These are phyloP conservation scores for Ephemerocybe angulata DNA, from an alignment of 768 basidiomycete genomes.

Conservation along the genomic window DNA sequence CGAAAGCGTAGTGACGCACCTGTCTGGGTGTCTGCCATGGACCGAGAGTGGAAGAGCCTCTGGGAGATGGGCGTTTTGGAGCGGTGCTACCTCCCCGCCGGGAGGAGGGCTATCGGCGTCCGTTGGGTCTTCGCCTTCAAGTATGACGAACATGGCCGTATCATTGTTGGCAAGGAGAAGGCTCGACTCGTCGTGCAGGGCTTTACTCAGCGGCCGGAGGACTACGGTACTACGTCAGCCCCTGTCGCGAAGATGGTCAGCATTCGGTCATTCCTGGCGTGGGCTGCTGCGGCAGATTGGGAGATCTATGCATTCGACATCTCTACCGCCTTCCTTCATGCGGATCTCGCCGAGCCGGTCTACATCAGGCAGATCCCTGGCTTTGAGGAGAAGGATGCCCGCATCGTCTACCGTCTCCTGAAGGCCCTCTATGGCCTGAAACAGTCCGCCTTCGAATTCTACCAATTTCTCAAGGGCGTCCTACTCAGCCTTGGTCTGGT, in stretches of 20 bases:
- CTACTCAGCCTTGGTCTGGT: slow-evolving; percentile 16
- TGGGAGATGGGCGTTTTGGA: slow-evolving; percentile 25
- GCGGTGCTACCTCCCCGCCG: slow-evolving; percentile 19
- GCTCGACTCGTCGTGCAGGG: slow-evolving; percentile 25
- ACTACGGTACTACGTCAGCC: slow-evolving; percentile 33
- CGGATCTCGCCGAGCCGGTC: slow-evolving; percentile 15
- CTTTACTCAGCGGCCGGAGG: slow-evolving; percentile 26
- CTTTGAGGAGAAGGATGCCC: slow-evolving; percentile 9
- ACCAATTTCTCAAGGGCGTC: slow-evolving; percentile 12
- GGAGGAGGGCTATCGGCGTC: slow-evolving; percentile 24
- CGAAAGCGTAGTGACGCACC: too few species aligned
- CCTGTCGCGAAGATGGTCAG: slow-evolving; percentile 23
- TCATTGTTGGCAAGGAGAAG: slow-evolving; percentile 25
- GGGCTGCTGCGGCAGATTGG: slow-evolving; percentile 17
- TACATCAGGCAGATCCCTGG: slow-evolving; percentile 19
- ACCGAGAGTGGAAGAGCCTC: slow-evolving; percentile 18
- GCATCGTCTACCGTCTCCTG: slow-evolving; percentile 13
- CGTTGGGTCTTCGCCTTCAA: slow-evolving; percentile 38
- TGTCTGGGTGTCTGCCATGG: slow-evolving; percentile 24
- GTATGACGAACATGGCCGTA: slow-evolving; percentile 29
- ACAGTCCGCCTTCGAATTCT: slow-evolving; percentile 27
- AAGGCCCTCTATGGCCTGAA: slow-evolving; percentile 33
- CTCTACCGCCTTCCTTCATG: slow-evolving; percentile 26
- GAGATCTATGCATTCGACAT: slow-evolving; percentile 25
- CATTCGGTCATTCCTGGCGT: slow-evolving; percentile 22